phyloP scores from a whole-genome alignment of 768 basidiomycete species.

The Leucosporidium yakuticum region DNA sequence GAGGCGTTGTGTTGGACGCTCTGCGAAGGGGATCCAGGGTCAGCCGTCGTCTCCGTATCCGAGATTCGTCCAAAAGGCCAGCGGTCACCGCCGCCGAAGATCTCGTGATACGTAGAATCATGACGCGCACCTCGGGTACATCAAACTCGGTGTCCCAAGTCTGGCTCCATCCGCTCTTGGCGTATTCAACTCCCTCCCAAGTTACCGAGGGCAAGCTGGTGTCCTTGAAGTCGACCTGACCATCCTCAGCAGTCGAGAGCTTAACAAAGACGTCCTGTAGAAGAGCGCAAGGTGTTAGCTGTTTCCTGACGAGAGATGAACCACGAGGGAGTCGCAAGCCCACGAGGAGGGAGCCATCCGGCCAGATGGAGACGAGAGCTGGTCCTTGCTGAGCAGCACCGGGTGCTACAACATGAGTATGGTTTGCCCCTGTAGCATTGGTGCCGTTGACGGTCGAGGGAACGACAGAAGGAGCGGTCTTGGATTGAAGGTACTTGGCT shows the following conservation, averaged over 20 bases:
- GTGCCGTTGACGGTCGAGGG: not conserved
- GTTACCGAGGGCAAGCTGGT: conserved; percentile 6
- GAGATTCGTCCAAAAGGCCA: not conserved
- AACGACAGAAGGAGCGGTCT: not conserved
- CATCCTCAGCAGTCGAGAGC: conserved; percentile 23
- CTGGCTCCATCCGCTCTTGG: conserved; percentile 6
- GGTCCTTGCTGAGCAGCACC: not conserved
- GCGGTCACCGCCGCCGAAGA: not conserved
- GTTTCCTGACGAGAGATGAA: not conserved
- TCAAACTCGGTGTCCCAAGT: conserved; percentile 30
- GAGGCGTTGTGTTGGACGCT: conserved; percentile 70
- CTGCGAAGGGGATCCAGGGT: conserved; percentile 44
- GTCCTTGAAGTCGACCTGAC: conserved; percentile 17
- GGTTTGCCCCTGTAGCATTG: too few species aligned
- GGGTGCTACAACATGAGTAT: not conserved
- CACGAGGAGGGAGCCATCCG: not conserved
- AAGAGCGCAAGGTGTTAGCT: not conserved
- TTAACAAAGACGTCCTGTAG: conserved; percentile 19
- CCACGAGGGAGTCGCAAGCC: not conserved
- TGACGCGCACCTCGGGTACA: conserved; percentile 20
- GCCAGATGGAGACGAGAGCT: not conserved
- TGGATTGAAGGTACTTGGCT: too few species aligned
- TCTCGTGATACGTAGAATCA: conserved; percentile 19
- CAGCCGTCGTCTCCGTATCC: too few species aligned
- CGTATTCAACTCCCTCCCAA: conserved; percentile 30